Evolutionary conservation across 116 monocot species (phyloP).

Genomic region (Posidonia oceanica): DNA sequence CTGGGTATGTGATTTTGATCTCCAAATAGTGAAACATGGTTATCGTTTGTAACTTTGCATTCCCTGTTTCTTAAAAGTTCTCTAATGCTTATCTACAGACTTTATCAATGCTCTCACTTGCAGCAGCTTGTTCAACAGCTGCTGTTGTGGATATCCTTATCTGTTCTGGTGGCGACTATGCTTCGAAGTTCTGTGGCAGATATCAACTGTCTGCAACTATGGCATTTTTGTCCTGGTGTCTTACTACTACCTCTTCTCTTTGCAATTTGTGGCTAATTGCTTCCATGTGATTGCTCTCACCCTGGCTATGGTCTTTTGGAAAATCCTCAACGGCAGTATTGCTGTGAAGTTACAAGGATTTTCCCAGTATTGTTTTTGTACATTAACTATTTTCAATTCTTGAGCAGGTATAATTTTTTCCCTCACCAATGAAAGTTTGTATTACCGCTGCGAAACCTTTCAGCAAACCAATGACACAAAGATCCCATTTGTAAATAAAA

Average conservation of each 20-base stretch:
- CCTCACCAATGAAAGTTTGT: too few relatives aligned
- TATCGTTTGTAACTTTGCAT: background rate
- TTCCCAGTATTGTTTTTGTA: too few relatives aligned
- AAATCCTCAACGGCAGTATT: too few relatives aligned
- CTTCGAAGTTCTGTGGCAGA: conserved; percentile 46
- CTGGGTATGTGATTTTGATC: conserved; percentile 30
- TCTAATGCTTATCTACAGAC: conserved; percentile 21
- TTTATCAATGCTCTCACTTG: conserved; percentile 58
- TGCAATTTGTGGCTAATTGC: conserved; percentile 76
- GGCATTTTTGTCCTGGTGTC: conserved; percentile 81
- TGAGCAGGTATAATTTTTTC: too few relatives aligned
- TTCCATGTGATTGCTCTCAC: conserved; percentile 28
- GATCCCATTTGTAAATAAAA: too few relatives aligned
- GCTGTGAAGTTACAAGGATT: too few relatives aligned
- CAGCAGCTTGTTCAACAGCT: conserved; percentile 58
- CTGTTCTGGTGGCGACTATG: conserved; percentile 22
- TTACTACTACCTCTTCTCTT: conserved; percentile 57
- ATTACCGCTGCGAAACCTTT: too few relatives aligned
- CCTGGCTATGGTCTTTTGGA: too few relatives aligned
- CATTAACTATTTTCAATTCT: too few relatives aligned
- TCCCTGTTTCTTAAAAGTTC: background rate
- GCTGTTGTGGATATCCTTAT: conserved; percentile 52
- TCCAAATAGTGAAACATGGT: background rate
- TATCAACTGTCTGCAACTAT: conserved; percentile 76
- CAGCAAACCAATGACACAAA: too few relatives aligned